Conservation (phyloP, 257 asterid genomes). For the Primulina huaijiensis region DNA sequence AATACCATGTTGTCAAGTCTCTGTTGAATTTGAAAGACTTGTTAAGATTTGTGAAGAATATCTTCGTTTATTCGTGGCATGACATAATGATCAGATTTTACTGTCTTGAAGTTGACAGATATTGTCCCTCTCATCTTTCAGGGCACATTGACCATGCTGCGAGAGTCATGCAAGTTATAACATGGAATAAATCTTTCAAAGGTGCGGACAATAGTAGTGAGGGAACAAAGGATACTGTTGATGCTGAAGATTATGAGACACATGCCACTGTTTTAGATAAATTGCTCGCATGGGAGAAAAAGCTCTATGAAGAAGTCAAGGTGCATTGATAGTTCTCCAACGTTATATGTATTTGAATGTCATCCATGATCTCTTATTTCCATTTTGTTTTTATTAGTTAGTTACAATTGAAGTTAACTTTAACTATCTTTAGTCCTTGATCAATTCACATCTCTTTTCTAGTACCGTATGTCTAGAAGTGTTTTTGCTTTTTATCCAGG, state of each 20-base stretch:
- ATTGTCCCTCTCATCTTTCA: slow-evolving; percentile 37
- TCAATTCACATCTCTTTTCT: neutral
- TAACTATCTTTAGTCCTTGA: neutral
- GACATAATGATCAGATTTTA: neutral
- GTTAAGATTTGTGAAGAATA: neutral
- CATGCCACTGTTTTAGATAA: slow-evolving; percentile 96
- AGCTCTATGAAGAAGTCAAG: slow-evolving; percentile 97
- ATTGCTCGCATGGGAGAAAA: slow-evolving; percentile 97
- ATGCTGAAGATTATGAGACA: slow-evolving; percentile 70
- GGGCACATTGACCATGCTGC: slow-evolving; percentile 96
- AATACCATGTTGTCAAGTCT: neutral
- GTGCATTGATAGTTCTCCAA: slow-evolving; percentile 31
- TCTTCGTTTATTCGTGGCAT: neutral
- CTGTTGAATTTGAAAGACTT: neutral
- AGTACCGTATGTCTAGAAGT: neutral
- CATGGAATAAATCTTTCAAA: slow-evolving; percentile 90
- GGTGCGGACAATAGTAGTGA: slow-evolving; percentile 68
- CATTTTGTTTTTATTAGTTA: neutral
- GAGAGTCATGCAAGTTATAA: slow-evolving; percentile 92
- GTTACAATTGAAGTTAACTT: neutral
- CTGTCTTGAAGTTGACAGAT: slow-evolving; percentile 11
- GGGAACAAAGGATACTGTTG: slow-evolving; percentile 47
- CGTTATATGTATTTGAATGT: neutral
- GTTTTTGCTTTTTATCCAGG: neutral
- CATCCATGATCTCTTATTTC: neutral